Base-by-base conservation (phyloP, 768 basidiomycete genomes). In the Mycena olivaceomarginata region DNA sequence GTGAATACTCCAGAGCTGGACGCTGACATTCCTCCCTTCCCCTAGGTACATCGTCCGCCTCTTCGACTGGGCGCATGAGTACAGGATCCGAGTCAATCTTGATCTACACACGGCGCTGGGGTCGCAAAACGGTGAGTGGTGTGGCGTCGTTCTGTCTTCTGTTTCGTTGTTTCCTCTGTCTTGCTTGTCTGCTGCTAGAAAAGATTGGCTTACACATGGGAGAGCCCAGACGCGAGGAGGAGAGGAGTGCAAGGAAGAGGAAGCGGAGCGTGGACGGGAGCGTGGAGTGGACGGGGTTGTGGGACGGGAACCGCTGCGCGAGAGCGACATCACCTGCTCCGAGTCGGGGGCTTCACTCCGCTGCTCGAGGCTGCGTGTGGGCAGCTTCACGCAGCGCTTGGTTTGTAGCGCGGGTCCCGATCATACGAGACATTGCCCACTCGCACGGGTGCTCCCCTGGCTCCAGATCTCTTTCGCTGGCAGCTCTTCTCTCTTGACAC, bases 121-220 rank as follows among this genome's bases (percentile, higher is more conserved):
- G 25, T 25, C 25, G 25, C 25, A 25, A 25, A 25, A 25, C 2
- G 25, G 25, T 25, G 25, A 25, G 25, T 25, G 25, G 25, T 25
- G 25, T 25, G 25, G 25, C 25, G 25, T 25, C 25, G 1, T 2
- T 25, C 25, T 25, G 25, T 25, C 25, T 25, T 25, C 2, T 25
- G 25, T 25, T 25, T 25, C 25, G 25, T 25, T 2, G 25, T 25
- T 60, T 60, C 59, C 59, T 60, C 59, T 60, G 59, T 37, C 59
- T 60, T 60, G 59, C 31, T 25, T 60, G 59, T 60, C 59, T 60
- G 59, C 59, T 60, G 56, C 56, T 31, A 31, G 59, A 60, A 10
- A 60, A 45, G 43, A 45, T 45, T 37, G 59, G 31, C 31, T 60
- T 60, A 31, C 31, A 1, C 25, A 60, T 60, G 31, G 25, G 25